These are phyloP conservation scores for Lachnellula arida DNA, from an alignment of 2,329 filamentous ascomycete genomes.

Conservation along the genomic window DNA sequence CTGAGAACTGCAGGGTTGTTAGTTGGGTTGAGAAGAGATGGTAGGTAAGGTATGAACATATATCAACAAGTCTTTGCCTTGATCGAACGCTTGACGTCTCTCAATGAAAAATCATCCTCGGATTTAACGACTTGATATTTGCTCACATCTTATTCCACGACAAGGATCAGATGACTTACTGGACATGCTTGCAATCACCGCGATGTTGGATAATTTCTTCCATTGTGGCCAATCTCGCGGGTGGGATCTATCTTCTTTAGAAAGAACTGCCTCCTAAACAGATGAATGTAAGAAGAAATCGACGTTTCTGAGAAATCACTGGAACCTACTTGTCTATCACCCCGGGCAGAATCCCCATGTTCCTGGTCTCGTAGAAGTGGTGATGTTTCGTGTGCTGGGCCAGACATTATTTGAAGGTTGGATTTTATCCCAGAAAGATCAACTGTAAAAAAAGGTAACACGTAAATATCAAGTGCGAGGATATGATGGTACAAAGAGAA, in stretches of 20 bases:
- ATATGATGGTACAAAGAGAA: too few relatives aligned
- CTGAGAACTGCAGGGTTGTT: conserved; percentile 11
- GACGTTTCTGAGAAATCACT: background rate
- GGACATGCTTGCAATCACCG: conserved; percentile 24
- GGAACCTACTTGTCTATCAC: conserved; percentile 6
- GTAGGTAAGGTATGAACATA: background rate
- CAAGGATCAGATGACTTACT: conserved; percentile 11
- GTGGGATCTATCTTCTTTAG: conserved; percentile 20
- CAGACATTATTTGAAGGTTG: too few relatives aligned
- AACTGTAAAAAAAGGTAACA: too few relatives aligned
- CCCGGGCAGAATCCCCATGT: background rate
- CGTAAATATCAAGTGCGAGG: too few relatives aligned
- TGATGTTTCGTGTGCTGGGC: too few relatives aligned
- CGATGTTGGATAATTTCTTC: conserved; percentile 25
- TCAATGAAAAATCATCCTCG: too few relatives aligned
- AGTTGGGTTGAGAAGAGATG: background rate
- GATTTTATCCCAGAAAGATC: too few relatives aligned
- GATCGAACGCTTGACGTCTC: too few relatives aligned
- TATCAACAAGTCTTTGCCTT: too few relatives aligned
- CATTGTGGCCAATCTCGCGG: conserved; percentile 23
- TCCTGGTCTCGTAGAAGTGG: too few relatives aligned
- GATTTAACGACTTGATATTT: too few relatives aligned
- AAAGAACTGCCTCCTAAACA: conserved; percentile 1
- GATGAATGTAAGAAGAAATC: background rate
- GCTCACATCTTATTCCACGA: too few relatives aligned